Evolutionary conservation across 2,329 filamentous ascomycete species (phyloP).

Genomic region (Cordyceps militaris): DNA sequence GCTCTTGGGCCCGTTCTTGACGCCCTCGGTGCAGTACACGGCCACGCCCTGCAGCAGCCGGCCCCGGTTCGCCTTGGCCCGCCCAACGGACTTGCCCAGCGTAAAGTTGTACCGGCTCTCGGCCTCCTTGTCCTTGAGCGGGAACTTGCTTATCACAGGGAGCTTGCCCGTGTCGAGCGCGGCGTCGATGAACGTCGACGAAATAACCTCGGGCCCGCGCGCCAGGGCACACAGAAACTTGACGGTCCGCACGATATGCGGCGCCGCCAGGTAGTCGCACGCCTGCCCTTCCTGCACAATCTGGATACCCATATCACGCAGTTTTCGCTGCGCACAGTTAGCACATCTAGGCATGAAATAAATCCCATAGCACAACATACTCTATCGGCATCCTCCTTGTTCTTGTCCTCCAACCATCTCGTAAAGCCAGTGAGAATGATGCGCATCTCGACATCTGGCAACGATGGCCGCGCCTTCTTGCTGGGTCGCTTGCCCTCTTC

Average conservation of each 20-base stretch:
- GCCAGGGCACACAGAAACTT: constrained; percentile 91
- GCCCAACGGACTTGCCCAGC: constrained; percentile 58
- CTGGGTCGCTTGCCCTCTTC: constrained; percentile 42
- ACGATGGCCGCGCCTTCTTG: constrained; percentile 54
- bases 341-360: constrained; percentile 15
- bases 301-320: constrained; percentile 76
- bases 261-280: constrained; percentile 83
- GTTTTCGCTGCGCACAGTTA: constrained; percentile 54
- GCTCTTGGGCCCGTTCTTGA: constrained; percentile 74
- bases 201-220: constrained; percentile 69
- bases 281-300: constrained; percentile 68
- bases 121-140: constrained; percentile 62
- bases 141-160: constrained; percentile 57
- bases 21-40: constrained; percentile 76
- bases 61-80: constrained; percentile 70
- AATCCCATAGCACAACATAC: constrained; percentile 42
- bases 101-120: constrained; percentile 66
- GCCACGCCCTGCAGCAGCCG: constrained; percentile 67
- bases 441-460: constrained; percentile 61
- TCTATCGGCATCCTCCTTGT: constrained; percentile 72
- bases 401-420: constrained; percentile 67
- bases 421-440: constrained; percentile 80
- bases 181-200: constrained; percentile 69
- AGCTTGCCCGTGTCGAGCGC: constrained; percentile 64
- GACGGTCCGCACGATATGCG: constrained; percentile 77